Base-by-base conservation (phyloP, 139 green algal genomes). In the Zygnema circumcarinatum region DNA sequence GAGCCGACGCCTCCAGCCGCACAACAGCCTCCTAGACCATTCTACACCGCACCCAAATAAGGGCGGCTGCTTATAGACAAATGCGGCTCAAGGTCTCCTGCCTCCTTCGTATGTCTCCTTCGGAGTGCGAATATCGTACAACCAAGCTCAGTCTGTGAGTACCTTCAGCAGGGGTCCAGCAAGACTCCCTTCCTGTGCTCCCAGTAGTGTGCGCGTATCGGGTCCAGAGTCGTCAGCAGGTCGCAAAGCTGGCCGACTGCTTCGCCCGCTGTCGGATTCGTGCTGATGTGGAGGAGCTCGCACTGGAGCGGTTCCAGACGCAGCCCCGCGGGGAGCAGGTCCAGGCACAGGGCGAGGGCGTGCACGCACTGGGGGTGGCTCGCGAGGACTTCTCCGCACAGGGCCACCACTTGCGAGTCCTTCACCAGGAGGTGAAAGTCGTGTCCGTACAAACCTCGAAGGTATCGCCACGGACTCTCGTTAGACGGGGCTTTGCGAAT, bases 391-490 rank as follows among this genome's bases (percentile, higher is more conserved):
- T 86, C 81, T 73, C 81, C 0, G 69, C 81, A 86, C 2, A 42
- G 35, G 20, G 21, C 69, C n/a, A 75, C 31, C 67, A 36, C 1
- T 54, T 86, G 2, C 1, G 67, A 38, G 38, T 87, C 32, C 74
- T 82, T 84, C 7, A 82, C 1, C 11, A 54, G 11, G 38, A 42
- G 32, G 35, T 87, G 33, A 16, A 52, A 31, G 2, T 33, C 33
- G 35, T 35, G 62, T 31, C 39, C 54, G 62, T 76, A 91, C 31
- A 92, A 76, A n/a, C 88, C 88, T 53, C 84, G 88, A 38, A 92
- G 76, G 90, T 92, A 92, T 33, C 53, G 52, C 88, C 88, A 92
- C 16, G 88, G 78, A 83, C 87, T 92, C 88, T 92, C 88, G 38
- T 92, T 92, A 79, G 81, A 39, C 25, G 88, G 87, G 31, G 39